Evolutionary conservation across 306 rosid genomes (phyloP), one percentile per base, ranked within the genome.

Genomic region (Quercus robur): DNA sequence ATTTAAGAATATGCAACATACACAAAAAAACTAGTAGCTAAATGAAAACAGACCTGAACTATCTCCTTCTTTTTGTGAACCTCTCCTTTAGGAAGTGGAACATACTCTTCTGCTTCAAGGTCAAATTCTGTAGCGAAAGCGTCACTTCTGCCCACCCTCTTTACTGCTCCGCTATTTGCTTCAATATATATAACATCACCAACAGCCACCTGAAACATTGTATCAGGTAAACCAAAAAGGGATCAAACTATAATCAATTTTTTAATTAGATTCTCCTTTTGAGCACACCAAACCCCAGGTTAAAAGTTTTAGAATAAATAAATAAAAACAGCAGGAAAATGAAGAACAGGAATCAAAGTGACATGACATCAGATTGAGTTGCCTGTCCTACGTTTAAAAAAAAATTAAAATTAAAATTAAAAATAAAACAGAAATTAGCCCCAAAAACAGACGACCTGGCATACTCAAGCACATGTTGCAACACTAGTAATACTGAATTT

Each of bases 11-110:
- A 30, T 55, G 56, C 38, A 56, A 30, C 51, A 7, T 33, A 17
- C 49, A 5, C 71, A 66, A 70, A 77, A 46, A 38, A 38, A 7
- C 25, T 66, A 71, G 56, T 78, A 74, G 21, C 64, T 77, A 75
- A 72, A 79, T 67, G 61, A 11, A 59, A 86, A 88, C 84, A 77
- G 73, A 95, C 99, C 99, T 95, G 98, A 77, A 95, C 98, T 80
- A 95, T 93, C 85, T 95, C 99, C 81, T 95, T 95, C 86, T 90
- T 93, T 69, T 95, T 95, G 86, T 95, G 99, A 85, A 95, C 99
- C 88, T 95, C 99, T 68, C 99, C 99, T 89, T 95, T 95, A 41
- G 99, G 99, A 85, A 95, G 98, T 61, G 99, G 98, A 77, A 95
- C 98, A 79, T 95, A 95, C 83, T 95, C 99, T 79, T 95, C 99